Evolutionary conservation across 2,329 filamentous ascomycete species (phyloP).

Genomic region (Sporothrix inflata): DNA sequence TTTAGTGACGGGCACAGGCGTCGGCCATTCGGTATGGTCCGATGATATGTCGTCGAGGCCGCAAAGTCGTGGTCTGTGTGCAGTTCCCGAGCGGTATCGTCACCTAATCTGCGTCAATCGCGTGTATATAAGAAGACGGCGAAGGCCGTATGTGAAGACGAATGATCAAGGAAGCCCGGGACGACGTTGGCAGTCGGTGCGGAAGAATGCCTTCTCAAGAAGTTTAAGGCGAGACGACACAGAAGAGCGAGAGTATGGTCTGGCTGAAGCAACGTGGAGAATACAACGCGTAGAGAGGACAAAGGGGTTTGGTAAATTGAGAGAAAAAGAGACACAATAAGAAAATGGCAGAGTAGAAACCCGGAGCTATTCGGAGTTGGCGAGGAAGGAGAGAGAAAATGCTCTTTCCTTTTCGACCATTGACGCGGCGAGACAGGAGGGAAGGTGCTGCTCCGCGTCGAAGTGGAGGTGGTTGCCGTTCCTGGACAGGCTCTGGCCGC

Average conservation of each 20-base stretch:
- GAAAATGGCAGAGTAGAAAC: not conserved
- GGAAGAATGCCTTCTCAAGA: not conserved
- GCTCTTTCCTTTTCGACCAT: constrained; percentile 21
- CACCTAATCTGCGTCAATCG: not conserved
- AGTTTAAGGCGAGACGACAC: not conserved
- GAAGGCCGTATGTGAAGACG: not conserved
- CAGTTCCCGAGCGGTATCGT: not conserved
- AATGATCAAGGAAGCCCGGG: not conserved
- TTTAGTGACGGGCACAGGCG: not conserved
- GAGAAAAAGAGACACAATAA: not conserved
- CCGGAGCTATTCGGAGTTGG: not conserved
- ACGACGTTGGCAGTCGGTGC: not conserved
- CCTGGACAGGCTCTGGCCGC: not conserved
- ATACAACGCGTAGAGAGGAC: not conserved
- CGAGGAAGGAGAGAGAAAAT: constrained; percentile 1
- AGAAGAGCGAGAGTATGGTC: not conserved
- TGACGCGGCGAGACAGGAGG: constrained; percentile 20
- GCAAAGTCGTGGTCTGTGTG: not conserved
- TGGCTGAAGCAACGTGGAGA: not conserved
- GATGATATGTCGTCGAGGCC: not conserved
- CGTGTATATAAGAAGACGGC: not conserved
- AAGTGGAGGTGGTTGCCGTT: constrained; percentile 18
- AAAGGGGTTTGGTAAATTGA: not conserved
- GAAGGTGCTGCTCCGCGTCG: constrained; percentile 23
- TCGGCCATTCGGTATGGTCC: constrained; percentile 25